These are phyloP conservation scores for Aphanomyces stellatus DNA, from an alignment of 352 stramenopile genomes.

Conservation along the genomic window DNA sequence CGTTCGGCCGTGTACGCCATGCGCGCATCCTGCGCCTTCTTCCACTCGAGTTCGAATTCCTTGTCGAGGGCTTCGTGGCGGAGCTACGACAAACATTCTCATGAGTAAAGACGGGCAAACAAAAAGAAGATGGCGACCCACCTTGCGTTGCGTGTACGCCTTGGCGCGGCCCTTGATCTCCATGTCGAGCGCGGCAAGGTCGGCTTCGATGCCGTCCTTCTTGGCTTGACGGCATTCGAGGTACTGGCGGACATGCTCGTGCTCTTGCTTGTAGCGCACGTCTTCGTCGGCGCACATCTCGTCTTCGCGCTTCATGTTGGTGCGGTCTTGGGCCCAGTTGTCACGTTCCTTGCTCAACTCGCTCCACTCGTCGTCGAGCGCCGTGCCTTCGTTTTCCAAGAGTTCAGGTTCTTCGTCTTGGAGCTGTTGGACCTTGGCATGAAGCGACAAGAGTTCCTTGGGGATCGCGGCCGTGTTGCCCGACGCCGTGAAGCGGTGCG, in stretches of 20 bases:
- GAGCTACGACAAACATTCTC: neutral
- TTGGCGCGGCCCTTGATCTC: constrained; percentile 63
- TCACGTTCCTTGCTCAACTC: constrained; percentile 83
- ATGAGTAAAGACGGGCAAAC: neutral
- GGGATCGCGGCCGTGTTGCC: constrained; percentile 35
- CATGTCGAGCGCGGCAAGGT: constrained; percentile 66
- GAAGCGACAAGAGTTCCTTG: constrained; percentile 60
- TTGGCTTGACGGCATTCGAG: constrained; percentile 73
- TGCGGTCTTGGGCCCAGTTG: constrained; percentile 79
- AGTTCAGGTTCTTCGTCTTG: constrained; percentile 70
- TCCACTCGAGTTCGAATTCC: constrained; percentile 82
- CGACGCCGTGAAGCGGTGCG: constrained; percentile 36
- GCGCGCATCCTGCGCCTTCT: constrained; percentile 53
- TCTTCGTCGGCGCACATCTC: constrained; percentile 83
- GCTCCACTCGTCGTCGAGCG: constrained; percentile 82
- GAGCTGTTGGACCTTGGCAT: constrained; percentile 73
- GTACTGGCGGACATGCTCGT: constrained; percentile 71
- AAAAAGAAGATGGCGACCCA: neutral
- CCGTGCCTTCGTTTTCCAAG: constrained; percentile 73
- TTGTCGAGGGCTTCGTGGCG: constrained; percentile 68
- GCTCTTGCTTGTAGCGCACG: constrained; percentile 73
- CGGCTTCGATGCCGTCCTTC: constrained; percentile 69
- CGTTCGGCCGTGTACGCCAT: constrained; percentile 51
- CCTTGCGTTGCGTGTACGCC: constrained; percentile 62
- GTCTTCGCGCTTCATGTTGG: constrained; percentile 85